Conservation (phyloP, 2,329 filamentous ascomycete genomes). For the Fusarium metavorans region DNA sequence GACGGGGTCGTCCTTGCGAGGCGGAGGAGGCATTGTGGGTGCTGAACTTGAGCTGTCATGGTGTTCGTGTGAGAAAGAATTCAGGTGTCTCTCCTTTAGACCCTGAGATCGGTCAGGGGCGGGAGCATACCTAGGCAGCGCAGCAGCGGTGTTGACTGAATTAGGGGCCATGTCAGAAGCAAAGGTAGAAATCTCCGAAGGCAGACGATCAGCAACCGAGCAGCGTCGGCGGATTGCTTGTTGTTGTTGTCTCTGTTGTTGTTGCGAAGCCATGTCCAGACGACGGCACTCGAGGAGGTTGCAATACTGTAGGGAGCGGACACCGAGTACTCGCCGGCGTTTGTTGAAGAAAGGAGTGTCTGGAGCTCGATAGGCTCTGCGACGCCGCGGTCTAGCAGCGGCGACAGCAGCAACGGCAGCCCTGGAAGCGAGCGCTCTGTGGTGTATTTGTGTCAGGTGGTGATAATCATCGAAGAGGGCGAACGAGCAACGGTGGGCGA, state of each 20-base stretch:
- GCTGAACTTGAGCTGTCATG: constrained; percentile 35
- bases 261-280: constrained; percentile 49
- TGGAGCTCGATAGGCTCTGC: constrained; percentile 52
- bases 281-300: constrained; percentile 39
- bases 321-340: constrained; percentile 49
- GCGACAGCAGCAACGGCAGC: constrained; percentile 55
- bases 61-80: constrained; percentile 28
- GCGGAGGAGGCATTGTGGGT: constrained; percentile 51
- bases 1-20: constrained; percentile 53
- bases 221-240: constrained; percentile 56
- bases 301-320: constrained; percentile 45
- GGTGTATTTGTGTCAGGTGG: constrained; percentile 53
- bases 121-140: constrained; percentile 25
- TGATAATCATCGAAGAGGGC: constrained; percentile 59
- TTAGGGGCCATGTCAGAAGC: constrained; percentile 29
- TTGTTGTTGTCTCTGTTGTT: constrained; percentile 9
- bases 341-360: constrained; percentile 50
- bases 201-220: constrained; percentile 53
- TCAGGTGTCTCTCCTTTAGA: constrained; percentile 21
- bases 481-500: constrained; percentile 59
- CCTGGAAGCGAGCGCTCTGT: constrained; percentile 59
- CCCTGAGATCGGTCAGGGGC: constrained; percentile 24
- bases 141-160: constrained; percentile 10
- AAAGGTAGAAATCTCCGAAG: constrained; percentile 44
- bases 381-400: constrained; percentile 55